Evolutionary conservation across 2,329 filamentous ascomycete species (phyloP).

Genomic region (Monosporascus sp.): DNA sequence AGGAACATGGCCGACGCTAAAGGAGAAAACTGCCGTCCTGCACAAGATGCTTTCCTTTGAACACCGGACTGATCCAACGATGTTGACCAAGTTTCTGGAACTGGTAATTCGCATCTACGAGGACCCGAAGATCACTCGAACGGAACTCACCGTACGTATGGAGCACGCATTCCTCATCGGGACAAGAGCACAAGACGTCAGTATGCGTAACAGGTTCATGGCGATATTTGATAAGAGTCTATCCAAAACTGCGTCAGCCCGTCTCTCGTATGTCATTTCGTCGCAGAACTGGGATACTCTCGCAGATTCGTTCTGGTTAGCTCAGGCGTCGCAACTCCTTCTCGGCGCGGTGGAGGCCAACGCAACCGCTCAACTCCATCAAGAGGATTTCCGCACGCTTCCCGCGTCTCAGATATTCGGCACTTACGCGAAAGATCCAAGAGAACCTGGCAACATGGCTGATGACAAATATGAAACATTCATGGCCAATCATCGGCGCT

Average conservation of each 20-base stretch:
- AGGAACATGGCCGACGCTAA: constrained; percentile 92
- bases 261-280: constrained; percentile 81
- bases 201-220: constrained; percentile 97
- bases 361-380: constrained; percentile 68
- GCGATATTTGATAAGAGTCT: constrained; percentile 91
- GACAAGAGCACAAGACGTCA: constrained; percentile 84
- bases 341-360: constrained; percentile 88
- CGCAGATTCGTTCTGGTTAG: constrained; percentile 92
- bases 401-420: constrained; percentile 69
- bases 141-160: constrained; percentile 92
- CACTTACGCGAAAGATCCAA: constrained; percentile 64
- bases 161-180: constrained; percentile 98
- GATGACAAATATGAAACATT: constrained; percentile 81
- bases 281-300: constrained; percentile 97
- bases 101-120: constrained; percentile 98
- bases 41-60: constrained; percentile 99
- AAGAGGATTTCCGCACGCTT: constrained; percentile 77
- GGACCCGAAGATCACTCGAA: constrained; percentile 89
- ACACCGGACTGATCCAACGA: constrained; percentile 71
- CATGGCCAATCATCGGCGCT: constrained; percentile 73
- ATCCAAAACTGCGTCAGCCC: constrained; percentile 84
- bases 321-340: constrained; percentile 89
- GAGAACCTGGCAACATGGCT: constrained; percentile 62
- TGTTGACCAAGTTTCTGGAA: constrained; percentile 89
- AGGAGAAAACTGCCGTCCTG: constrained; percentile 98